Evolutionary conservation across 768 basidiomycete species (phyloP).

Genomic region (Psilocybe cyanescens): DNA sequence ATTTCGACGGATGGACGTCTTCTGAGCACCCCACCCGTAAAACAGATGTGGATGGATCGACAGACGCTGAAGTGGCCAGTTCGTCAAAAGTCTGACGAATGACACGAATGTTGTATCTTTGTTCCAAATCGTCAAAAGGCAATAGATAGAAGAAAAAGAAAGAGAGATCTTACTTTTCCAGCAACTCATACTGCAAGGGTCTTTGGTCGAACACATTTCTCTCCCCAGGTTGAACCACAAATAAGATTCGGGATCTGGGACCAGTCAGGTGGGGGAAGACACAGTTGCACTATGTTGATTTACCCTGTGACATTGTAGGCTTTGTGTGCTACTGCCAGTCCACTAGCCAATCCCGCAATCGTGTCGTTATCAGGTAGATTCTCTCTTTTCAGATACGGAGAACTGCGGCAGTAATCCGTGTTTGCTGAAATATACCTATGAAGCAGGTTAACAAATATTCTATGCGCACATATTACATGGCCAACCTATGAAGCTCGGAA

Average conservation of each 20-base stretch:
- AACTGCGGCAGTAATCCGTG: constrained; percentile 69
- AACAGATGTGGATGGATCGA: constrained; percentile 49
- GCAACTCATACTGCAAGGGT: constrained; percentile 83
- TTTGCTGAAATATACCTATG: constrained; percentile 66
- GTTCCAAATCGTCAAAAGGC: constrained; percentile 1
- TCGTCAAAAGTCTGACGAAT: constrained; percentile 79
- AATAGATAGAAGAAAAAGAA: background rate
- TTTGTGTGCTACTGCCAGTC: constrained; percentile 79
- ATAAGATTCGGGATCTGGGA: constrained; percentile 61
- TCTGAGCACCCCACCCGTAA: constrained; percentile 45
- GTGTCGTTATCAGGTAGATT: constrained; percentile 80
- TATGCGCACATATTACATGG: background rate
- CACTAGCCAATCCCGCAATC: constrained; percentile 67
- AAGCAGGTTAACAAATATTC: constrained; percentile 2
- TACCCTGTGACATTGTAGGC: constrained; percentile 68
- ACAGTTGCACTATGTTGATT: constrained; percentile 14
- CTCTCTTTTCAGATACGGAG: constrained; percentile 50
- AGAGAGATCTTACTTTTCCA: constrained; percentile 61
- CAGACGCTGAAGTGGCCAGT: constrained; percentile 57
- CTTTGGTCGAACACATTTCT: constrained; percentile 96
- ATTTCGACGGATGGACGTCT: constrained; percentile 32
- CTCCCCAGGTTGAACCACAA: constrained; percentile 89
- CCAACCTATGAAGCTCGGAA: constrained; percentile 78
- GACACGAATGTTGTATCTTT: constrained; percentile 74
- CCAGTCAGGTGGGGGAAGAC: background rate